Base-by-base conservation (phyloP, 768 basidiomycete species). In the Termitomyces sp. region DNA sequence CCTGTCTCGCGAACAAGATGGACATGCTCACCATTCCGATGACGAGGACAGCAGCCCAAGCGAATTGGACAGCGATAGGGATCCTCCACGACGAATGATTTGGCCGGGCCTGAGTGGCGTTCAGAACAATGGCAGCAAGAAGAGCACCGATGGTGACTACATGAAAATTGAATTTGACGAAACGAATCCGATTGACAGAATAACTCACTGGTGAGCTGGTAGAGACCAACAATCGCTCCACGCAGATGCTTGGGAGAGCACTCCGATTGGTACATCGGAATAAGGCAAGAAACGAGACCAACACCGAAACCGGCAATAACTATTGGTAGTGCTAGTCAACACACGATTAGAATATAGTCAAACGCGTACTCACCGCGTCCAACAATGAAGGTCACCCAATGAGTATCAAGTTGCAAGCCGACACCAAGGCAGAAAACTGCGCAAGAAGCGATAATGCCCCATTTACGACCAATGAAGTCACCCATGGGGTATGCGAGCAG, bases 241-340 rank as follows among this genome's bases (percentile, higher is more conserved):
- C 89, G 86, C 53, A 89, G 80, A 77, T 81, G 83, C 70, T 86
- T 86, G n/a, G 90, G 89, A 28, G 85, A 72, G 57, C 60, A 62
- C 77, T 79, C 76, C n/a, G 74, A 76, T 63, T 76, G 74, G 61
- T 77, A 80, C 76, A 78, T 73, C n/a, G 77, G 77, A 47, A 76
- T 66, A 64, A 90, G 74, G 63, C 78, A 80, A 34, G 89, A 91
- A 52, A 91, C 81, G 67, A 91, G 77, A 59, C 92, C 79, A 28
- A 94, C 89, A 70, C 91, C 91, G 56, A 89, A 65, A 66, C 92
- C 91, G 44, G 90, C 90, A 60, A 91, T 73, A 52, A 90, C 78
- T 12, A 79, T 70, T 37, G 77, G 81, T 28, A 74, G 78, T n/a
- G 28, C 12, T 16, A 19, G 19, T 16, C 3, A 44, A 16, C 25